Evolutionary conservation across 306 rosid genomes (phyloP), one percentile per base, ranked within the genome.

Genomic region (Cicer arietinum): DNA sequence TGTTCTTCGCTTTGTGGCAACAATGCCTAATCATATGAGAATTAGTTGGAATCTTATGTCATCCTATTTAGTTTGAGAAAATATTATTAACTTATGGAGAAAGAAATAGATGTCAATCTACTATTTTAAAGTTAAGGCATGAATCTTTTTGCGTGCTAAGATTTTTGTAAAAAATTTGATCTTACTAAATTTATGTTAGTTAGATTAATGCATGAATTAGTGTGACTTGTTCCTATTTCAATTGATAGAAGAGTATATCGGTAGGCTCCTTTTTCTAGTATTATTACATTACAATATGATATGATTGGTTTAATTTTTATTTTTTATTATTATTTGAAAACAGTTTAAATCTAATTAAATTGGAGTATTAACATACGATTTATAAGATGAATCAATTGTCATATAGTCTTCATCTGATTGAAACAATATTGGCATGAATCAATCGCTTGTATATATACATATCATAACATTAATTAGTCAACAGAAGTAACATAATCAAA

Each of bases 41-140:
- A 86, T 91, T 67, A 94, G 98, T 80, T 94, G 98, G 98, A 94
- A 94, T 86, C 86, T 94, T 48, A 94, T 94, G 97, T 94, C 97
- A 18, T 94, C 98, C 0, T 94, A 87, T 83, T 77, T 94, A 71
- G 87, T 94, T 37, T 94, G 82, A 87, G 69, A 51, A 47, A 71
- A 60, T 7, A 48, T 16, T 70, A 59, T 37, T 51, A 62, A 70
- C 43, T 70, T 9, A 11, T 16, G 51, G 66, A 48, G 50, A 54
- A 52, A 40, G 7, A 67, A 68, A 41, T 42, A 9, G 46, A 46
- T 81, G 64, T 52, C 60, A 50, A 69, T 30, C 43, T 67, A 25
- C 39, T 11, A 80, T 65, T 73, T 45, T 6, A 4, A 12, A 64
- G 44, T 67, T 10, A 9, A 10, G 75, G 66, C n/a, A 41, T 22